Evolutionary conservation across 164 flowering plant genomes (phyloP).

Genomic region (Sextonia rubra): DNA sequence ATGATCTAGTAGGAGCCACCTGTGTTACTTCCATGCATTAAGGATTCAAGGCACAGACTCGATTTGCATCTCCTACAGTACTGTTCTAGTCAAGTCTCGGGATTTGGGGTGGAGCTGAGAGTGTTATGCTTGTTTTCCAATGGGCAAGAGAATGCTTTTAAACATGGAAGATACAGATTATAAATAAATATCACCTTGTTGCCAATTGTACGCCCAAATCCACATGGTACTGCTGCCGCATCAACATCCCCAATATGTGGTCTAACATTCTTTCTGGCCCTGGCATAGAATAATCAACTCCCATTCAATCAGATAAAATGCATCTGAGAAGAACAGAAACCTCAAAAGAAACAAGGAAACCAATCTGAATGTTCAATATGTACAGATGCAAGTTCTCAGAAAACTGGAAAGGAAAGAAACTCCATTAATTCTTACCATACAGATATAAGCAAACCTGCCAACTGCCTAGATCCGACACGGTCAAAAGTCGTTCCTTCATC

Average conservation of each 20-base stretch:
- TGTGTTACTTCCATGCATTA: not conserved
- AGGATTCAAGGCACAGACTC: not conserved
- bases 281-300: constrained; percentile 17
- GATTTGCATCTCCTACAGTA: too few relatives aligned
- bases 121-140: not conserved
- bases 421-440: constrained; percentile 50
- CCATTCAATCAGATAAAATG: not conserved
- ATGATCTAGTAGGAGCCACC: not conserved
- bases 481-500: constrained; percentile 75
- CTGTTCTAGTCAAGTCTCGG: not conserved
- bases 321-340: not conserved
- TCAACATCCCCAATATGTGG: constrained; percentile 83
- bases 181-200: constrained; percentile 57
- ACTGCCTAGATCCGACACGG: constrained; percentile 91
- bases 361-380: not conserved
- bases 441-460: constrained; percentile 83
- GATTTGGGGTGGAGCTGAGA: not conserved
- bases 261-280: constrained; percentile 70
- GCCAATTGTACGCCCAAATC: constrained; percentile 94
- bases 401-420: not conserved
- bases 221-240: constrained; percentile 93
- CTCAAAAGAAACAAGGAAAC: not conserved
- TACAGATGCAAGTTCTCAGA: not conserved
- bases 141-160: not conserved
- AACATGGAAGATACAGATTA: not conserved